Evolutionary conservation across 2,329 filamentous ascomycete species (phyloP).

Genomic region (Hypoxylon sp.): DNA sequence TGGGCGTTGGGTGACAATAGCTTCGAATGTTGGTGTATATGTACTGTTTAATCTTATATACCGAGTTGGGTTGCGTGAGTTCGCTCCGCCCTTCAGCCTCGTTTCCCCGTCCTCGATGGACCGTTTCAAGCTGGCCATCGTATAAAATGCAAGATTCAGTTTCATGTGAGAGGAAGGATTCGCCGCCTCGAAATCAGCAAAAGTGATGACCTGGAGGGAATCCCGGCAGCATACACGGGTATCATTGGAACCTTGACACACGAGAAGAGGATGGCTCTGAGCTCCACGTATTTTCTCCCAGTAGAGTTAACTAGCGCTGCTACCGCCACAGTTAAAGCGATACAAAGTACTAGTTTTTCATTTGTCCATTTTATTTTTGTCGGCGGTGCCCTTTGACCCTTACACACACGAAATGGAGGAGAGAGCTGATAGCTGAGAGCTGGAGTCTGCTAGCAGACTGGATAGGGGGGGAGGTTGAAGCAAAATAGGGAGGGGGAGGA

Average conservation of each 20-base stretch:
- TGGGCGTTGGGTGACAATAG: conserved; percentile 68
- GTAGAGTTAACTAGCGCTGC: conserved; percentile 29
- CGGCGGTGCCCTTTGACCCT: conserved; percentile 24
- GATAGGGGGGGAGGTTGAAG: conserved; percentile 19
- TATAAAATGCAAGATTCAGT: conserved; percentile 24
- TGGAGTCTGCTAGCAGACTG: conserved; percentile 42
- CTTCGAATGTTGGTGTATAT: conserved; percentile 66
- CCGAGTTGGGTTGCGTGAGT: conserved; percentile 46
- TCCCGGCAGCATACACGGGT: conserved; percentile 22
- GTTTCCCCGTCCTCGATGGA: conserved; percentile 32
- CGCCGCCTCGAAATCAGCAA: conserved; percentile 24
- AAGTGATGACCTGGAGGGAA: conserved; percentile 20
- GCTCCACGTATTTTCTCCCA: conserved; percentile 26
- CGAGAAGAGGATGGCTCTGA: conserved; percentile 22
- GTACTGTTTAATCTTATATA: conserved; percentile 69
- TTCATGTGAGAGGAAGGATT: conserved; percentile 20
- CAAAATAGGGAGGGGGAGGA: conserved; percentile 16
- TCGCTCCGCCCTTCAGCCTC: conserved; percentile 33
- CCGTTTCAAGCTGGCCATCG: conserved; percentile 26
- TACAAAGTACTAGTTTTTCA: conserved; percentile 42
- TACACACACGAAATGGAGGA: conserved; percentile 15
- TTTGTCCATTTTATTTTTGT: conserved; percentile 38
- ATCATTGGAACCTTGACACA: conserved; percentile 28
- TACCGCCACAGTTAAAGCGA: conserved; percentile 19
- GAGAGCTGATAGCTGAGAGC: conserved; percentile 10